These are phyloP conservation scores for Cordia subcordata DNA, from an alignment of 257 asterid species.

Conservation along the genomic window DNA sequence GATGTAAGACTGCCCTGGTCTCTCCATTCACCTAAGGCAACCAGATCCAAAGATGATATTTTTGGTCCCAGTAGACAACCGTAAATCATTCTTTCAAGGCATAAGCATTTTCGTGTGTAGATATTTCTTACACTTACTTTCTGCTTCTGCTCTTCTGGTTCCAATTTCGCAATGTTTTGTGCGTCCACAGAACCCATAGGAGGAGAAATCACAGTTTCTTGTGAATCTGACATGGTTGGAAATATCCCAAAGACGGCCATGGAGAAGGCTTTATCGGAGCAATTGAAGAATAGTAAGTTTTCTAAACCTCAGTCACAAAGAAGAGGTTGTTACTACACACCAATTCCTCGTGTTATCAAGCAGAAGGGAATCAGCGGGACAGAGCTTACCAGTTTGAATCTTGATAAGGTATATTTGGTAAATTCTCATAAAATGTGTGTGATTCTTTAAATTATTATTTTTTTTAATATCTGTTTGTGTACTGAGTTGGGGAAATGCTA, in stretches of 20 bases:
- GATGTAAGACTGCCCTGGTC: too few relatives aligned
- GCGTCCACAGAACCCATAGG: conserved; percentile 73
- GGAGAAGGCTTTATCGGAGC: conserved; percentile 71
- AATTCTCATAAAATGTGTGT: conserved; percentile 3
- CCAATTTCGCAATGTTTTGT: conserved; percentile 5
- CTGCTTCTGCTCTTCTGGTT: conserved; percentile 8
- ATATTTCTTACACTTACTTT: not conserved
- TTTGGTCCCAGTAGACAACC: too few relatives aligned
- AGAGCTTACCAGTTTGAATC: conserved; percentile 86
- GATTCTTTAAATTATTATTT: conserved; percentile 3
- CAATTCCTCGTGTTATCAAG: conserved; percentile 84
- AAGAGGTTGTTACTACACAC: conserved; percentile 75
- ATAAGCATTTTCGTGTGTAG: too few relatives aligned
- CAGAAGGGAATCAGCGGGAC: conserved; percentile 55
- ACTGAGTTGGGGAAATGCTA: conserved; percentile 14
- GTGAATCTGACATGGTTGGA: conserved; percentile 52
- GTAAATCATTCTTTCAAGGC: too few relatives aligned
- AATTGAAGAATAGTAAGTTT: conserved; percentile 54
- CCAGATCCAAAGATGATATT: too few relatives aligned
- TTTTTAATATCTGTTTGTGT: not conserved
- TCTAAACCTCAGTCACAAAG: conserved; percentile 38
- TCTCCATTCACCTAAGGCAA: too few relatives aligned
- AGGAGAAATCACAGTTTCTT: conserved; percentile 85
- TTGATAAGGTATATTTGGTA: conserved; percentile 67
- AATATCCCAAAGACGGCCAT: conserved; percentile 45